Base-by-base conservation (phyloP, 768 basidiomycete species). In the Suillus variegatus region DNA sequence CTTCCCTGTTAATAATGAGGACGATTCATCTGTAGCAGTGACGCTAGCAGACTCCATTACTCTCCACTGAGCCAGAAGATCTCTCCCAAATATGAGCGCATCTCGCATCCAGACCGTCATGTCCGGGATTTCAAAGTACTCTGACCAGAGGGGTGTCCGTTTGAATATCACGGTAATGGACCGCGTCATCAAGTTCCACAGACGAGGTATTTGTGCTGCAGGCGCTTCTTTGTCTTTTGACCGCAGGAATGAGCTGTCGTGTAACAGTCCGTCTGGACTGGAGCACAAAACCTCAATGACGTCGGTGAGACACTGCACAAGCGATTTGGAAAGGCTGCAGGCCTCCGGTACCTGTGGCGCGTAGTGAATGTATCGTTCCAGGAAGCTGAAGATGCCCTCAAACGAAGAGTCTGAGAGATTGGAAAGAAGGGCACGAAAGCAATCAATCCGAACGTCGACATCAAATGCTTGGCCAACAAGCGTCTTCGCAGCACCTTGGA, bases 51-150 rank as follows among this genome's bases (percentile, higher is more conserved):
- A 82, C 75, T 97, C 95, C 66, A 99, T 87, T 13, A 90, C 85
- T 51, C 88, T 81, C 77, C 94, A 87, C 68, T 94, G 89, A 3
- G 87, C 90, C 56, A 97, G 78, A 81, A 97, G 84, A 71, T 96
- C 92, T 69, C 91, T 80, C 10, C 91, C 95, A 71, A 97, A 95
- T 68, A 99, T 95, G 61, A 99, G 82, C 3, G 96, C 97, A 74
- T 99, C 97, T 63, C 96, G 87, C 97, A 99, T 99, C 97, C 97
- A 99, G 40, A 88, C 85, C 16, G 92, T 84, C 96, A 99, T 97
- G 64, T 89, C 88, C 35, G 88, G 85, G 70, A 86, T 88, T 62
- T 92, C 89, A 75, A 93, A 93, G 74, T 84, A 90, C 9, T 80
- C 75, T 0, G 97, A 86, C 97, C 97, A 99, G 16, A 81, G 72